A percentile compares a stretch with the other conserved stretches of the same genome.
These are phyloP conservation scores for Potentilla sterilis DNA, from an alignment of 306 rosid species.

Conservation along the genomic window DNA sequence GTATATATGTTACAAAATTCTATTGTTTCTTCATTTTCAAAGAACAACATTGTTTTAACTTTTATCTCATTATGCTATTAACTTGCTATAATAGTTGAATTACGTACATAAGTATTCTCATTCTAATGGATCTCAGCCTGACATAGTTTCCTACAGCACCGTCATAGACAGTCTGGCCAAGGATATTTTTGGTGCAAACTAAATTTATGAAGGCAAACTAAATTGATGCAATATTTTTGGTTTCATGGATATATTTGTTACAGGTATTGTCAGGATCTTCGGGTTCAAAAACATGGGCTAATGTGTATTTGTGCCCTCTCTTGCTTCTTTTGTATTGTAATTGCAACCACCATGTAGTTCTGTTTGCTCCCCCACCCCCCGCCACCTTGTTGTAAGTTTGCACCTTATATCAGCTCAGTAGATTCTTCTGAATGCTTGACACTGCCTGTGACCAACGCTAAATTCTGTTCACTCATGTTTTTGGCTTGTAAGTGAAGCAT, in stretches of 20 bases:
- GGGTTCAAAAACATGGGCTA: slow-evolving; percentile 72
- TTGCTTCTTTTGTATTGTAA: background rate
- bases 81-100: background rate
- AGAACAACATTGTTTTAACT: background rate
- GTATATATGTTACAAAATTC: slow-evolving; percentile 37
- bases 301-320: background rate
- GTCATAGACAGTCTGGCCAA: no score
- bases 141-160: no score
- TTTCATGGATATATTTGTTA: no score
- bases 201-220: background rate
- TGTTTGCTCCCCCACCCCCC: background rate
- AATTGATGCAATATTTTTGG: background rate
- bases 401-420: no score
- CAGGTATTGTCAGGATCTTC: slow-evolving; percentile 86
- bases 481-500: background rate
- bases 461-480: no score
- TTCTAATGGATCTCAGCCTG: no score
- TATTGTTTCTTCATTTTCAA: slow-evolving; percentile 7
- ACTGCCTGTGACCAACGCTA: no score
- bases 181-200: no score
- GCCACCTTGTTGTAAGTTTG: no score
- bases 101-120: no score
- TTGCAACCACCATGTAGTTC: background rate
- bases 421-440: no score
- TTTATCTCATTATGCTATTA: background rate